phyloP scores from a whole-genome alignment of 2,329 filamentous ascomycete genomes.

The Fusarium hostae region DNA sequence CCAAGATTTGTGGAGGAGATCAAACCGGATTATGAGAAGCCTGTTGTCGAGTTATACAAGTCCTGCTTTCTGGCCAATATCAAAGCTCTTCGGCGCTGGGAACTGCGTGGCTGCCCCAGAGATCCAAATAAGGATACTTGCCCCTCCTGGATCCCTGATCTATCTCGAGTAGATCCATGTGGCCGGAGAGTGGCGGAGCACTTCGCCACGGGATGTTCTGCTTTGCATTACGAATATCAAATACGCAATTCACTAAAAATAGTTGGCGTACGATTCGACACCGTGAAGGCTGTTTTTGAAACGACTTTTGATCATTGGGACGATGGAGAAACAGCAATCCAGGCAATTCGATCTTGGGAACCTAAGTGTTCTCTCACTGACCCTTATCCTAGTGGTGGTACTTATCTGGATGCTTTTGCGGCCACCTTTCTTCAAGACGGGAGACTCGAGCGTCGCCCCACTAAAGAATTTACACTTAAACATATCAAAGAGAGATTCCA shows the following conservation, averaged over 20 bases:
- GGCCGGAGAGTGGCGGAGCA: fast-evolving
- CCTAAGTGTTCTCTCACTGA: background rate
- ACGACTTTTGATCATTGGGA: background rate
- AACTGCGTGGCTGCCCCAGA: background rate
- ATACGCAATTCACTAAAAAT: background rate
- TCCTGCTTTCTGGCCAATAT: background rate
- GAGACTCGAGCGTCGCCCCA: background rate
- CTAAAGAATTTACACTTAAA: fast-evolving
- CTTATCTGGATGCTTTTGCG: background rate
- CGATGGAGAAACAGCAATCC: background rate
- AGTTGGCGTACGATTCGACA: background rate
- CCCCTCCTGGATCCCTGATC: background rate
- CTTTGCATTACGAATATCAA: background rate
- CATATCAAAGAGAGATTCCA: background rate
- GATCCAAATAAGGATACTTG: fast-evolving
- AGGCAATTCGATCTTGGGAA: background rate
- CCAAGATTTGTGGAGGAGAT: background rate
- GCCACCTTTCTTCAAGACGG: background rate
- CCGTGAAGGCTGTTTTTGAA: background rate
- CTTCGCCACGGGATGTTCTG: background rate
- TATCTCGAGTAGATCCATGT: background rate
- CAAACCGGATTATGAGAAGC: background rate
- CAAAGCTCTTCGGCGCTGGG: background rate
- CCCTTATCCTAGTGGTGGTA: background rate
- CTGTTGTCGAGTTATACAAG: background rate